A percentile compares a stretch with the other conserved stretches of the same genome.
Evolutionary conservation across 2,329 filamentous ascomycete genomes (phyloP).

Genomic region (Alternaria ventricosa): DNA sequence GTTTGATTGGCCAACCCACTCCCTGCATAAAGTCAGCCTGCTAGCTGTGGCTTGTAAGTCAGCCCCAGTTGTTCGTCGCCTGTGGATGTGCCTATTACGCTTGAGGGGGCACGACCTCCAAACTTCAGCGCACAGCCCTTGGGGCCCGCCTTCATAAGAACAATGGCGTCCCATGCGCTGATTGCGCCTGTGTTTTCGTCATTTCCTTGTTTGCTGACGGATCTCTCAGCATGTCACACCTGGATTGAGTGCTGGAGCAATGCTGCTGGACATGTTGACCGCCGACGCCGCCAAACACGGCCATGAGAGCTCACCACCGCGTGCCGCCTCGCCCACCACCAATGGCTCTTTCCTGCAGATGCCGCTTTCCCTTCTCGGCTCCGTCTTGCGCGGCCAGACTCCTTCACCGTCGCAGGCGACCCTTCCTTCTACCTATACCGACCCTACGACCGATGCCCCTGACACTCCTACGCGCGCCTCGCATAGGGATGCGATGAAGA

Average conservation of each 20-base stretch:
- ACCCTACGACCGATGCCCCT: conserved; percentile 1
- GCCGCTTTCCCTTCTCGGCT: conserved; percentile 45
- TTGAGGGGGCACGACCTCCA: conserved; percentile 24
- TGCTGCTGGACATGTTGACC: conserved; percentile 49
- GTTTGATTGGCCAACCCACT: conserved; percentile 13
- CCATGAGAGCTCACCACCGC: conserved; percentile 38
- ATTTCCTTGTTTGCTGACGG: conserved; percentile 19
- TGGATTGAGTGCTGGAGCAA: conserved; percentile 23
- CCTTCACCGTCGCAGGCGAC: conserved; percentile 20
- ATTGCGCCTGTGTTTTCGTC: conserved; percentile 10
- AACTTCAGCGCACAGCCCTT: conserved; percentile 32
- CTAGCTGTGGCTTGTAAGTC: conserved; percentile 43
- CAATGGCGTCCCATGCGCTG: conserved; percentile 22
- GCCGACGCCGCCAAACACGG: conserved; percentile 45
- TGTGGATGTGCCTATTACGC: conserved; percentile 17
- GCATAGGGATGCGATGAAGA: conserved; percentile 12
- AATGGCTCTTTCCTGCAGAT: conserved; percentile 41
- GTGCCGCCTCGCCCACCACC: conserved; percentile 20
- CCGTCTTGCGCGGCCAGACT: conserved; percentile 35
- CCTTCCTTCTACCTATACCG: neutral
- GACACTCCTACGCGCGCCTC: neutral
- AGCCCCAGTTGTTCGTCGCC: conserved; percentile 7
- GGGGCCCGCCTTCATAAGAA: conserved; percentile 16
- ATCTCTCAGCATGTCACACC: conserved; percentile 26
- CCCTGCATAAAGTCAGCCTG: conserved; percentile 24